A percentile compares a stretch with the other conserved stretches of the same genome.
phyloP scores from a whole-genome alignment of 805 yeast species.

The Nakazawaea populi region DNA sequence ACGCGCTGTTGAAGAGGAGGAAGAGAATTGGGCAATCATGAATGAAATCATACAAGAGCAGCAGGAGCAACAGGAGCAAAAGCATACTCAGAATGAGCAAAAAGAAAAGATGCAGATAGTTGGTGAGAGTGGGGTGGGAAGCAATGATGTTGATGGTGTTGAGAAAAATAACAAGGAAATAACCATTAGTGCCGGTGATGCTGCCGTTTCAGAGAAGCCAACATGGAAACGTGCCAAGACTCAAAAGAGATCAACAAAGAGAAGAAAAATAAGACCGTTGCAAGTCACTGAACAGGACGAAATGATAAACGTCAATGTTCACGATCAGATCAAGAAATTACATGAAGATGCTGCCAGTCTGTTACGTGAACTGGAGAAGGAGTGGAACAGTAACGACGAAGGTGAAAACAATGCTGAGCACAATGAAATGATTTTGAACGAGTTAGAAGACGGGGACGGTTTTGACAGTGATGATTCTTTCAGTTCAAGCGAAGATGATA shows the following conservation, averaged over 20 bases:
- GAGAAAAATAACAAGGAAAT: background rate
- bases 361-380: conserved; percentile 13
- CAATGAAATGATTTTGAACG: conserved; percentile 15
- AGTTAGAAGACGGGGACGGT: conserved; percentile 16
- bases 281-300: conserved; percentile 22
- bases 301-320: conserved; percentile 34
- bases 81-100: background rate
- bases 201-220: background rate
- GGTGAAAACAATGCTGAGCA: conserved; percentile 14
- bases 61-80: background rate
- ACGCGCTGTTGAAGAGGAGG: conserved; percentile 16
- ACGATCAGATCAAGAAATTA: conserved; percentile 32
- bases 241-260: conserved; percentile 46
- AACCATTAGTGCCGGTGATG: conserved; percentile 7
- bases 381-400: conserved; percentile 8
- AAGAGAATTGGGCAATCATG: conserved; percentile 10
- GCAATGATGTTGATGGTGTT: too few species aligned
- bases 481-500: conserved; percentile 27
- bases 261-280: conserved; percentile 41
- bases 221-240: conserved; percentile 30
- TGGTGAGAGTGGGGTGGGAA: too few species aligned
- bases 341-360: conserved; percentile 19
- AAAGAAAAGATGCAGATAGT: too few species aligned
- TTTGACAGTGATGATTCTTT: conserved; percentile 3
- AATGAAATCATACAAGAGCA: background rate